Percentiles rank a stretch among this genome's conserved stretches.
Evolutionary conservation across 352 stramenopile genomes (phyloP).

Genomic region (Aphanomyces astaci): DNA sequence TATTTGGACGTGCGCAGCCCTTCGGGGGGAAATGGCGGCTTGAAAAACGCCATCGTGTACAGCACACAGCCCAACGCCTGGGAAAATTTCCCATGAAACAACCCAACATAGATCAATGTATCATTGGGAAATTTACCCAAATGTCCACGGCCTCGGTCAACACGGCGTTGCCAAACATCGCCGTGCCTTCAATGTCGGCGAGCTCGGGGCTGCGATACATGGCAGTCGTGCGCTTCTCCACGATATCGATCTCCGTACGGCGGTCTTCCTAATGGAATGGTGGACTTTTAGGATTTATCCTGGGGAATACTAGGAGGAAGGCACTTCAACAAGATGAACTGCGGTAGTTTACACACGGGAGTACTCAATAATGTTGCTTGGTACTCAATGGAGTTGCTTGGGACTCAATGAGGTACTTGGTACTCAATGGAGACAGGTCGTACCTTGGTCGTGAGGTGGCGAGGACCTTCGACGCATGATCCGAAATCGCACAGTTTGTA

Average conservation of each 20-base stretch:
- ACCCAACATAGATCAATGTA: too few species aligned
- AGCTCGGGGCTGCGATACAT: conserved; percentile 98
- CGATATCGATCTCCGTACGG: conserved; percentile 86
- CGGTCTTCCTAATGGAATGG: conserved; percentile 42
- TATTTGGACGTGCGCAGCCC: conserved; percentile 92
- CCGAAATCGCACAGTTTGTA: conserved; percentile 97
- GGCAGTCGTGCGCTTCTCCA: conserved; percentile 94
- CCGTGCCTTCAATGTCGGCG: conserved; percentile 88
- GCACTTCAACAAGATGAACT: too few species aligned
- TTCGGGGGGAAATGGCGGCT: conserved; percentile 93
- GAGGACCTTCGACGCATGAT: conserved; percentile 76
- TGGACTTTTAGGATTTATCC: neutral
- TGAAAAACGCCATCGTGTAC: conserved; percentile 93
- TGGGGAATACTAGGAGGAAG: too few species aligned
- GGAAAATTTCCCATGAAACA: too few species aligned
- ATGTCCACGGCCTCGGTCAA: conserved; percentile 91
- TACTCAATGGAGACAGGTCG: neutral
- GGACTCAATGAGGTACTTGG: too few species aligned
- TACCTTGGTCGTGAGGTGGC: conserved; percentile 67
- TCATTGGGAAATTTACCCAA: conserved; percentile 58
- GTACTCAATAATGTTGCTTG: too few species aligned
- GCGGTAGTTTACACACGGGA: too few species aligned
- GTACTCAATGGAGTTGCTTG: too few species aligned
- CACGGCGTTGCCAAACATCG: conserved; percentile 87
- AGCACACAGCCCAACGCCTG: conserved; percentile 92